Evolutionary conservation across 371 early-diverging fungal genomes (phyloP).

Genomic region (Rhizopus stolonifer): DNA sequence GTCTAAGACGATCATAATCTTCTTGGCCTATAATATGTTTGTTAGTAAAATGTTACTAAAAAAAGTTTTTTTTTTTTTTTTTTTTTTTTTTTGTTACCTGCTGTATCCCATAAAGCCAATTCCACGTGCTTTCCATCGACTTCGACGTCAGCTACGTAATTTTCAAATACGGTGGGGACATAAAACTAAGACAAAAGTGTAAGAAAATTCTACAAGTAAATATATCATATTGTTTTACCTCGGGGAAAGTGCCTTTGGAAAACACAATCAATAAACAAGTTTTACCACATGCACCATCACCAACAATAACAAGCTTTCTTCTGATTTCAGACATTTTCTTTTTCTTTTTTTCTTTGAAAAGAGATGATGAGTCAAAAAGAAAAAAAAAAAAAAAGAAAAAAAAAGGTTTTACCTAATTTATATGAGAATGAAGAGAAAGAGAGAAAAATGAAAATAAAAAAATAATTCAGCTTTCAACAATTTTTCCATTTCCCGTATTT

Average conservation of each 20-base stretch:
- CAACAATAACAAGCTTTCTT: conserved; percentile 94
- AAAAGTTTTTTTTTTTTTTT: too few relatives aligned
- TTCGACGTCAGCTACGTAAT: conserved; percentile 91
- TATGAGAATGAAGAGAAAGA: too few relatives aligned
- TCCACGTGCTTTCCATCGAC: conserved; percentile 92
- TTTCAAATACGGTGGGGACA: conserved; percentile 96
- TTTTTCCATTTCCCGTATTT: too few relatives aligned
- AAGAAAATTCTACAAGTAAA: too few relatives aligned
- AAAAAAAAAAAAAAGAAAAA: conserved; percentile 3
- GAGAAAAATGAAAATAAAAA: too few relatives aligned
- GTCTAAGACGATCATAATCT: conserved; percentile 94
- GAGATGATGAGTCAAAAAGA: conserved; percentile 7
- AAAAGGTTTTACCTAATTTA: too few relatives aligned
- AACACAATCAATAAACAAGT: conserved; percentile 94
- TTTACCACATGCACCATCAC: conserved; percentile 97
- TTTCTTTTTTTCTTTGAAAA: conserved; percentile 4
- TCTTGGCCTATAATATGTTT: conserved; percentile 94
- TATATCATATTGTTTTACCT: too few relatives aligned
- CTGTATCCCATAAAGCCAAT: conserved; percentile 98
- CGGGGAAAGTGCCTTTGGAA: conserved; percentile 88
- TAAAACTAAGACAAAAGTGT: too few relatives aligned
- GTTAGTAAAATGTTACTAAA: too few relatives aligned
- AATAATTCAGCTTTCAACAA: too few relatives aligned
- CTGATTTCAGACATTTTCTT: conserved; percentile 77
- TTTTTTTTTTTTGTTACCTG: conserved; percentile 67